Conservation (phyloP, 2,329 filamentous ascomycete species). For the Pseudocercospora macadamiae region DNA sequence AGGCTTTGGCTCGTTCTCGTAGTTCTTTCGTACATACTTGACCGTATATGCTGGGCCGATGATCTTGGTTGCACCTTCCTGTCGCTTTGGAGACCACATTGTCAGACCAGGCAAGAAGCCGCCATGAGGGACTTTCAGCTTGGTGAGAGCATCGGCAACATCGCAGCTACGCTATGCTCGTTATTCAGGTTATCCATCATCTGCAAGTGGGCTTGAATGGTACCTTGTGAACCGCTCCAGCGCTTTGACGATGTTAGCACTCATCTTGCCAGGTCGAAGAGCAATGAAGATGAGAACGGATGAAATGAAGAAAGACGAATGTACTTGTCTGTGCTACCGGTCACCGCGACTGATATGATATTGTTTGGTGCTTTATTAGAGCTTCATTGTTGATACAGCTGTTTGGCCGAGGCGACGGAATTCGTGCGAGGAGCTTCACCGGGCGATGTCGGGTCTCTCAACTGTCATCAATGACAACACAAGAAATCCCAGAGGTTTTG, state of each 20-base stretch:
- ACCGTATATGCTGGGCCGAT: constrained; percentile 60
- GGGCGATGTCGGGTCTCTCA: not conserved
- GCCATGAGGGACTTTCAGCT: constrained; percentile 50
- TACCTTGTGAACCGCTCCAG: constrained; percentile 32
- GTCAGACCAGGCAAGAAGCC: constrained; percentile 59
- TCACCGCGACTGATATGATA: too few species aligned
- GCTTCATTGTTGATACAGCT: not conserved
- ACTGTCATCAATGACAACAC: too few species aligned
- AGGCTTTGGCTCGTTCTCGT: constrained; percentile 50
- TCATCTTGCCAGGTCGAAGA: constrained; percentile 6
- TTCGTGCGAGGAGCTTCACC: not conserved
- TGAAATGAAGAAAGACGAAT: too few species aligned
- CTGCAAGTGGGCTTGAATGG: not conserved
- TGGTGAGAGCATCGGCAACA: constrained; percentile 57
- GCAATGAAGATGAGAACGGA: not conserved
- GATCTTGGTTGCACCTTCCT: constrained; percentile 56
- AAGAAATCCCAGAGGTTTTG: not conserved
- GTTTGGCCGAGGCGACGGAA: not conserved
- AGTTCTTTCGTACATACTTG: constrained; percentile 53
- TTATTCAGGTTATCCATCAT: not conserved
- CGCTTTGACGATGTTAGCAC: constrained; percentile 28
- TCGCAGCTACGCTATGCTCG: constrained; percentile 46
- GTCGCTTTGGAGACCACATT: constrained; percentile 58
- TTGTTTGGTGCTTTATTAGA: too few species aligned
- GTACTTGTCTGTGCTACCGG: too few species aligned